Base-by-base conservation (phyloP, 2,329 filamentous ascomycete genomes). In the Colletotrichum sp. region DNA sequence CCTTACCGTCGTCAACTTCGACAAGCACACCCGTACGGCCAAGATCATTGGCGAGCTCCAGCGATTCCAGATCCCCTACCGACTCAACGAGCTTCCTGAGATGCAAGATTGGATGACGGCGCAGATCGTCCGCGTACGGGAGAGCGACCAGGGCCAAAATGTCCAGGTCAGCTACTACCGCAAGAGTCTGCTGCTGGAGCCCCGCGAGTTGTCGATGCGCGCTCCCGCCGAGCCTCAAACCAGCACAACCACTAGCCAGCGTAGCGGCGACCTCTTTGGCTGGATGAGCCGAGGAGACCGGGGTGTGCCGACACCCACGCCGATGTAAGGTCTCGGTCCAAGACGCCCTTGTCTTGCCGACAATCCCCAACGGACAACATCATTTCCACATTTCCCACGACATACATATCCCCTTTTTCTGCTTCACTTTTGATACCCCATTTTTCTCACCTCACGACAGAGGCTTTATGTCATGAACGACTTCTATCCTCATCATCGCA, bases 11-110 rank as follows among this genome's bases (percentile, higher is more conserved):
- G 95, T 99, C 88, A 99, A 99, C 84, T 98, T 98, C 79, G 96
- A 98, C 87, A 98, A 98, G 85, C 95, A 98, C 82, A 94, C 92
- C 79, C 95, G 95, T 78, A 98, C 96, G 4, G 96, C 96, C 59
- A 97, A 96, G 84, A 97, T 98, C 80, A 98, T 99, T 79, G 94
- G 95, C 76, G 96, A 98, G 79, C 90, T 99, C 9, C 97, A 99
- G 82, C 93, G 96, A 21, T 98, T 98, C 86, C 97, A 99, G 84
- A 94, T 98, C 24, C 95, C 96, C 0, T 98, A 98, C 82, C 91
- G 93, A 8, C 89, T 99, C 21, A 90, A 90, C 3, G 93, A 97
- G 80, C 87, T 98, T 6, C 91, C 94, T 1, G 96, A 98, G 78
- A 89, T 99, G 81, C 96, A 98, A 82, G 93, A 96, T 29, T 99